Evolutionary conservation across 2,329 filamentous ascomycete genomes (phyloP).

Genomic region (Curvularia sp.): DNA sequence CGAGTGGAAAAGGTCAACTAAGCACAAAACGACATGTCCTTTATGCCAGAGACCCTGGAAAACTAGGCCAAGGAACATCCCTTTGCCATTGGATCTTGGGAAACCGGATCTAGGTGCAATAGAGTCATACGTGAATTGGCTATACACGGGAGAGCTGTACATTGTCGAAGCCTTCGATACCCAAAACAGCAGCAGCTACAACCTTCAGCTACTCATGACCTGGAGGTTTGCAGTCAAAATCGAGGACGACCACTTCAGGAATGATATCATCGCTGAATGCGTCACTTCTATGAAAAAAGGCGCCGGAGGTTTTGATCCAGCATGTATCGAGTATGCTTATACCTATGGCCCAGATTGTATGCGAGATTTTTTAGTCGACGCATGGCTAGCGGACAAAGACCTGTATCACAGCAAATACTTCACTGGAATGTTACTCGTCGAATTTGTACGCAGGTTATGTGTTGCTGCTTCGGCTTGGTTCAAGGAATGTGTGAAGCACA

Average conservation of each 20-base stretch:
- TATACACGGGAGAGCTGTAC: not conserved
- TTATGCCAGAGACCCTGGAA: not conserved
- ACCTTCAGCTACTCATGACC: not conserved
- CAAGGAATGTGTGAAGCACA: not conserved
- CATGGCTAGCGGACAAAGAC: not conserved
- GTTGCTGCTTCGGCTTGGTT: not conserved
- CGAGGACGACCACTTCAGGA: not conserved
- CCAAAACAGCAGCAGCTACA: not conserved
- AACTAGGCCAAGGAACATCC: not conserved
- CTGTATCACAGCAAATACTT: too few relatives aligned
- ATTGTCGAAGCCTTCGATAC: not conserved
- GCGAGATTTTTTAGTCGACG: not conserved
- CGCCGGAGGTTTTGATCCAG: not conserved
- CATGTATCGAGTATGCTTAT: not conserved
- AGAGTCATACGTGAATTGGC: not conserved
- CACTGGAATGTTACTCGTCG: not conserved
- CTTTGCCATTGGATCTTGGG: not conserved
- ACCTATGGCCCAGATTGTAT: not conserved
- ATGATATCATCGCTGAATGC: not conserved
- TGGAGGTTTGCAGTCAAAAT: not conserved
- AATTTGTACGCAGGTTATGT: not conserved
- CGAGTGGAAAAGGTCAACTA: not conserved
- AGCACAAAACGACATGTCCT: not conserved
- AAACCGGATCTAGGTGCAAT: not conserved
- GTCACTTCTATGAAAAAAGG: not conserved